phyloP scores from a whole-genome alignment of 1,284 basidiomycete genomes.

The Vanrija sp. region DNA sequence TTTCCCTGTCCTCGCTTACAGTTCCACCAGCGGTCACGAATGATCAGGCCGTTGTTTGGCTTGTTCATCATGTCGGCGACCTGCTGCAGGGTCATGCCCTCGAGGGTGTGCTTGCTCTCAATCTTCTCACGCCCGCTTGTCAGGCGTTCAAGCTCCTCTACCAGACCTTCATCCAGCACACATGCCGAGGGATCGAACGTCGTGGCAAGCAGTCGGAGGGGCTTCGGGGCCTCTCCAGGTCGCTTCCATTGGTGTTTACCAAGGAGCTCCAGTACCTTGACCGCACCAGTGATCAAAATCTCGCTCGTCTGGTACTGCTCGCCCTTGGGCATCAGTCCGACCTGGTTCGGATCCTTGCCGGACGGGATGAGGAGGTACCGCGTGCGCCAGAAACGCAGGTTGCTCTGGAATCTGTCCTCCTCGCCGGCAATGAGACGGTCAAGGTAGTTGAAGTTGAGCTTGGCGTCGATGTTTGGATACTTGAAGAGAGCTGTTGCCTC shows the following conservation, averaged over 20 bases:
- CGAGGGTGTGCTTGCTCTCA: conserved; percentile 29
- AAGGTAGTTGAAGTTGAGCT: conserved; percentile 48
- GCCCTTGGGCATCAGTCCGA: conserved; percentile 53
- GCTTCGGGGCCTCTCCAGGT: conserved; percentile 56
- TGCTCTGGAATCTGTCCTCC: conserved; percentile 73
- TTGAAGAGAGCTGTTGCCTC: conserved; percentile 71
- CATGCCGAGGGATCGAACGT: conserved; percentile 74
- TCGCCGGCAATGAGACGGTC: conserved; percentile 71
- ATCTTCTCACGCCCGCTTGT: conserved; percentile 36
- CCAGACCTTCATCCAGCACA: conserved; percentile 69
- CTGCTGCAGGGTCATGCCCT: conserved; percentile 38
- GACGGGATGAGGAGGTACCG: conserved; percentile 92
- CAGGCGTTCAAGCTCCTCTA: conserved; percentile 73
- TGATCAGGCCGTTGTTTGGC: conserved; percentile 43
- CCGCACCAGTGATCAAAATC: conserved; percentile 79
- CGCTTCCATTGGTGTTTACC: conserved; percentile 71
- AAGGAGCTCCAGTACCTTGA: conserved; percentile 85
- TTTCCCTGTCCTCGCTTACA: conserved; percentile 19
- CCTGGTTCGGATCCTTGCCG: conserved; percentile 58
- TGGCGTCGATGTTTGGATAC: conserved; percentile 55
- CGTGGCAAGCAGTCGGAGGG: conserved; percentile 69
- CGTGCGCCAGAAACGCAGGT: conserved; percentile 86
- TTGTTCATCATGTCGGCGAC: conserved; percentile 45
- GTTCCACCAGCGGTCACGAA: conserved; percentile 45
- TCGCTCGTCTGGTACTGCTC: conserved; percentile 81